Evolutionary conservation across 768 basidiomycete genomes (phyloP), one percentile per base, ranked within the genome.

Genomic region (Leccinellum rugosiceps): DNA sequence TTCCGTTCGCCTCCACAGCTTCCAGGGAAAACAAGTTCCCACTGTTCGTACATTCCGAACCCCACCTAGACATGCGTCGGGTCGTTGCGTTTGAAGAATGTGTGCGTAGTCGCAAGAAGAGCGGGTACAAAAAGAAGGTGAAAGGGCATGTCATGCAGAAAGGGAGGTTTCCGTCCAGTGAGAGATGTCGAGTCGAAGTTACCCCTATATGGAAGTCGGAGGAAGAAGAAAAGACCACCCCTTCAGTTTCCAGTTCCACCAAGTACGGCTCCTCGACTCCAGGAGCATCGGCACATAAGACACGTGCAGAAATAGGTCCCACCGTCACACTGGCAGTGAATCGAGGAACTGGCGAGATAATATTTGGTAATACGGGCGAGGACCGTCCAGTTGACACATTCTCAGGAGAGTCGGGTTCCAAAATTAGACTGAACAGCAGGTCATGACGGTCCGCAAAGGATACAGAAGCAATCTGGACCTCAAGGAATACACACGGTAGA

Each of bases 11-110:
- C 61, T 88, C 82, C 13, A 90, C 53, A 1, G 77, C 72, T 43
- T 87, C 88, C 45, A 88, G 61, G 4, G 84, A 84, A 14, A 88
- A 62, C 3, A 89, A 57, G 47, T 82, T 83, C 59, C 83, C 80
- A 58, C 73, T 58, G 56, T 72, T 76, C 43, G 77, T 75, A 19
- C 72, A 65, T 56, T 78, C 77, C 10, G 75, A 71, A 15, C 73
- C 68, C 50, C 59, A 63, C 45, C 58, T 66, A 19, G 72, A 72
- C 48, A 71, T 68, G 38, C 63, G 64, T 48, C 63, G 64, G 34
- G 68, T 62, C 51, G 67, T 62, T 25, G 67, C 54, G 47, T 50
- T 62, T 23, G 58, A 59, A 28, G 57, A 69, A 38, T 61, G 77
- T 6, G 78, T 74, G 44, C 78, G 77, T n/a, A 86, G 75, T 38